These are phyloP conservation scores for Cytospora piceicola DNA, from an alignment of 2,329 filamentous ascomycete species.

Conservation along the genomic window DNA sequence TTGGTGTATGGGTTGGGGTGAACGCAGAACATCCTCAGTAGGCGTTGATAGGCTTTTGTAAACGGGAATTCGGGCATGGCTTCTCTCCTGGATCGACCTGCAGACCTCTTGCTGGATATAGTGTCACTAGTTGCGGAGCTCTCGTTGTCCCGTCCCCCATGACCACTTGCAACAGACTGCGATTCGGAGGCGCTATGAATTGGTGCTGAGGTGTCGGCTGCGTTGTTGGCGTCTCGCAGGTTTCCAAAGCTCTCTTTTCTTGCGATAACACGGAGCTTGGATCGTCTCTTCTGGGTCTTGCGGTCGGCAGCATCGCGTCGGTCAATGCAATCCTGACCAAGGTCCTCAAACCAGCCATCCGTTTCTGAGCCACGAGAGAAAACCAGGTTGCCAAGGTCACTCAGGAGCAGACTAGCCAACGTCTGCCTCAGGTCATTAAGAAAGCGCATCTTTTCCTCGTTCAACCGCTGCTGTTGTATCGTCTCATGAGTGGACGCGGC, in stretches of 20 bases:
- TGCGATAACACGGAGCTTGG: slow-evolving; percentile 58
- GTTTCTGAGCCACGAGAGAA: slow-evolving; percentile 92
- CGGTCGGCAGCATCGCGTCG: slow-evolving; percentile 60
- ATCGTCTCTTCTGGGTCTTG: slow-evolving; percentile 51
- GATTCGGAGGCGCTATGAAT: slow-evolving; percentile 35
- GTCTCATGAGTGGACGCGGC: slow-evolving; percentile 71
- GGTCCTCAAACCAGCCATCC: slow-evolving; percentile 78
- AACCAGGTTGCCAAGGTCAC: slow-evolving; percentile 84
- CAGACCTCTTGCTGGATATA: slow-evolving; percentile 38
- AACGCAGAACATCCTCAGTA: slow-evolving; percentile 85
- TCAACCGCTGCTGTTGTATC: slow-evolving; percentile 62
- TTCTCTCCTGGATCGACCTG: slow-evolving; percentile 38
- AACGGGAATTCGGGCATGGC: slow-evolving; percentile 71
- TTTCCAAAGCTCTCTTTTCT: slow-evolving; percentile 73
- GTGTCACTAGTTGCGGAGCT: slow-evolving; percentile 47
- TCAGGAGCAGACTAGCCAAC: slow-evolving; percentile 81
- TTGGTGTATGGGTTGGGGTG: slow-evolving; percentile 89
- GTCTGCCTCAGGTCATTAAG: slow-evolving; percentile 76
- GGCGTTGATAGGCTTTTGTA: slow-evolving; percentile 74
- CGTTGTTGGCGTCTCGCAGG: slow-evolving; percentile 58
- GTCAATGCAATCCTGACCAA: slow-evolving; percentile 69
- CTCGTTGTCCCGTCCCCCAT: slow-evolving; percentile 41
- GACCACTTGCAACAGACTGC: slow-evolving; percentile 24
- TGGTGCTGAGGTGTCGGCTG: slow-evolving; percentile 42
- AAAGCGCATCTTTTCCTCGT: slow-evolving; percentile 77